Conservation (phyloP, 768 basidiomycete species). For the Leccinum disarticulatum region DNA sequence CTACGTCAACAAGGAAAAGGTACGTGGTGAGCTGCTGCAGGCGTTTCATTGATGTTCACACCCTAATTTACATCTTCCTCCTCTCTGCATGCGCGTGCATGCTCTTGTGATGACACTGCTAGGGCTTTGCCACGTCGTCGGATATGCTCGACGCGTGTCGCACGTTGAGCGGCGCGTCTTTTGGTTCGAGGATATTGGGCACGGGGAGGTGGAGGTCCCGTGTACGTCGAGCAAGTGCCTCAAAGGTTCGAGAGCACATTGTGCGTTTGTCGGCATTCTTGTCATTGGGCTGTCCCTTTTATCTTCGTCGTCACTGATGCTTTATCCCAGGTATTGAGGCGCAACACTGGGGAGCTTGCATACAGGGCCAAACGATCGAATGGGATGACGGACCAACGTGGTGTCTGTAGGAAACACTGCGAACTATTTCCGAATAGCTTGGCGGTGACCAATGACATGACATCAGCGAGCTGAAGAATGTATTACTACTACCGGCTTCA, state of each 20-base stretch:
- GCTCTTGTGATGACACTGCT: not conserved
- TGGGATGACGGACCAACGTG: not conserved
- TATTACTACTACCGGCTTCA: slow-evolving; percentile 27
- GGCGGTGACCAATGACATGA: slow-evolving; percentile 17
- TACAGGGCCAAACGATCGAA: not conserved
- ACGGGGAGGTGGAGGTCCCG: slow-evolving; percentile 17
- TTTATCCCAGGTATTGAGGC: slow-evolving; percentile 27
- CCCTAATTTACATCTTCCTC: too few species aligned
- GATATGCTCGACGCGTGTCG: slow-evolving; percentile 21
- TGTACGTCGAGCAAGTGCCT: slow-evolving; percentile 26
- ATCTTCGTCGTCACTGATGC: not conserved
- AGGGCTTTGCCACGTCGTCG: slow-evolving; percentile 17
- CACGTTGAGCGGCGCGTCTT: slow-evolving; percentile 29
- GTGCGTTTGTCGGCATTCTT: slow-evolving; percentile 15
- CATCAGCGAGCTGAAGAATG: slow-evolving; percentile 21
- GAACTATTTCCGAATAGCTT: slow-evolving; percentile 31
- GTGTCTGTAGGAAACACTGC: slow-evolving; percentile 28
- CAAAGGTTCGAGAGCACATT: slow-evolving; percentile 16
- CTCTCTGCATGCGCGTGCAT: too few species aligned
- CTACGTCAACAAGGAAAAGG: slow-evolving; percentile 34
- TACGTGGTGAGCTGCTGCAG: slow-evolving; percentile 6
- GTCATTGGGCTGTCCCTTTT: not conserved
- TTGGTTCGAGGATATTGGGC: slow-evolving; percentile 27
- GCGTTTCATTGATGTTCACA: too few species aligned
- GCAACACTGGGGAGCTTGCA: slow-evolving; percentile 28